phyloP scores from a whole-genome alignment of 768 basidiomycete species.

The Tubosaeta brunneosetosa region DNA sequence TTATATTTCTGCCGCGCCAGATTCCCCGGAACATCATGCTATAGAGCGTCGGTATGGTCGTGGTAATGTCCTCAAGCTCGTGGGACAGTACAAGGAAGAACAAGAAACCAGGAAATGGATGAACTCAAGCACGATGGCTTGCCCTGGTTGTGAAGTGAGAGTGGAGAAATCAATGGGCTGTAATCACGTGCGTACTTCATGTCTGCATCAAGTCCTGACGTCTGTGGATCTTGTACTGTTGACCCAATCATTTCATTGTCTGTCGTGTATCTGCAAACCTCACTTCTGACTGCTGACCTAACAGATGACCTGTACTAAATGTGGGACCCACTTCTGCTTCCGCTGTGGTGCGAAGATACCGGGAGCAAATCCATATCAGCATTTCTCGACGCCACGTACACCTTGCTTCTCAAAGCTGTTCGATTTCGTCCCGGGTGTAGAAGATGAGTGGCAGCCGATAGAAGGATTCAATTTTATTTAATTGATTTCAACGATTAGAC shows the following conservation, averaged over 20 bases:
- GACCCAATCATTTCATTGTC: background rate
- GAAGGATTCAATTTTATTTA: slow-evolving; percentile 34
- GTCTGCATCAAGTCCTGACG: background rate
- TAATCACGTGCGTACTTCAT: slow-evolving; percentile 66
- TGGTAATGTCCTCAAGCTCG: slow-evolving; percentile 54
- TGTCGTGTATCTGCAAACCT: background rate
- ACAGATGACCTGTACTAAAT: slow-evolving; percentile 78
- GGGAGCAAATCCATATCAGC: slow-evolving; percentile 53
- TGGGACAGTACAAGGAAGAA: slow-evolving; percentile 65
- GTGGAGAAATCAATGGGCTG: slow-evolving; percentile 80
- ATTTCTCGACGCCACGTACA: slow-evolving; percentile 54
- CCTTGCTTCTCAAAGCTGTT: slow-evolving; percentile 66
- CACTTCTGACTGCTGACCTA: slow-evolving; percentile 2
- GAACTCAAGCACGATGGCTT: slow-evolving; percentile 58
- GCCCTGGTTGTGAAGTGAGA: slow-evolving; percentile 67
- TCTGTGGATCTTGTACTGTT: background rate
- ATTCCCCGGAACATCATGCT: slow-evolving; percentile 41
- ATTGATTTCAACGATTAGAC: background rate
- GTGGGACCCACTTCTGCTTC: slow-evolving; percentile 77
- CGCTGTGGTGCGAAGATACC: slow-evolving; percentile 59
- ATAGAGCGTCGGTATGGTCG: slow-evolving; percentile 67
- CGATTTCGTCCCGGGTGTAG: slow-evolving; percentile 39
- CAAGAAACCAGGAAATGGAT: slow-evolving; percentile 73
- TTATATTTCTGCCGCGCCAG: slow-evolving; percentile 57
- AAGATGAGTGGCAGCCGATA: slow-evolving; percentile 46